phyloP scores from a whole-genome alignment of 257 asterid genomes.

The Verbascum thapsus region DNA sequence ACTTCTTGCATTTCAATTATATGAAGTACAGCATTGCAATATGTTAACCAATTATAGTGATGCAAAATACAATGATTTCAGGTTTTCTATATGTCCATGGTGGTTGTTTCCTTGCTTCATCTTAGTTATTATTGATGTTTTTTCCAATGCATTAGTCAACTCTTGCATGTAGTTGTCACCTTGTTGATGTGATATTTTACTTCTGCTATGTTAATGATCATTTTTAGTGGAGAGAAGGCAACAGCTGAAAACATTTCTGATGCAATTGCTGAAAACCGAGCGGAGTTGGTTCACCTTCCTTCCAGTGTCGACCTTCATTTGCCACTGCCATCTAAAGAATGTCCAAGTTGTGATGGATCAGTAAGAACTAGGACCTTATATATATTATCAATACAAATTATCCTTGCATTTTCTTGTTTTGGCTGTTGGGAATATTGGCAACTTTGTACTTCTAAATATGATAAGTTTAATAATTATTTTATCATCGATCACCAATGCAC shows the following conservation, averaged over 20 bases:
- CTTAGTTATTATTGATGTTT: conserved; percentile 1
- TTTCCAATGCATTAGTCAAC: neutral
- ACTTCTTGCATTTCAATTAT: conserved; percentile 10
- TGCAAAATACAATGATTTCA: neutral
- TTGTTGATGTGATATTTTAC: conserved; percentile 16
- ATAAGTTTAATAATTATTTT: conserved; percentile 2
- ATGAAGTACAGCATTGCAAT: conserved; percentile 1
- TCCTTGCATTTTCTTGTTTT: conserved; percentile 19
- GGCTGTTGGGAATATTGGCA: conserved; percentile 20
- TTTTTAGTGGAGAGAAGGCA: conserved; percentile 91
- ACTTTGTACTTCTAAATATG: neutral
- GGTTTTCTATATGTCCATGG: conserved; percentile 2
- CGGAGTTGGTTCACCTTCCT: conserved; percentile 93
- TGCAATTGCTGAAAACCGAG: conserved; percentile 89
- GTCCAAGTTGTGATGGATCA: conserved; percentile 89
- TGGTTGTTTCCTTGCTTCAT: conserved; percentile 12
- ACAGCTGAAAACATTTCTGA: conserved; percentile 87
- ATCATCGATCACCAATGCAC: conserved; percentile 22
- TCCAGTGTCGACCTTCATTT: conserved; percentile 67
- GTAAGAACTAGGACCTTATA: conserved; percentile 49
- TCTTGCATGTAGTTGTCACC: neutral
- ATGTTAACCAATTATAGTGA: neutral
- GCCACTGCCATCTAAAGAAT: conserved; percentile 86
- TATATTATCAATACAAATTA: conserved; percentile 10
- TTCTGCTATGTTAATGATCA: conserved; percentile 26